Evolutionary conservation across 306 rosid genomes (phyloP), one percentile per base, ranked within the genome.

Genomic region (Quercus bicolor): DNA sequence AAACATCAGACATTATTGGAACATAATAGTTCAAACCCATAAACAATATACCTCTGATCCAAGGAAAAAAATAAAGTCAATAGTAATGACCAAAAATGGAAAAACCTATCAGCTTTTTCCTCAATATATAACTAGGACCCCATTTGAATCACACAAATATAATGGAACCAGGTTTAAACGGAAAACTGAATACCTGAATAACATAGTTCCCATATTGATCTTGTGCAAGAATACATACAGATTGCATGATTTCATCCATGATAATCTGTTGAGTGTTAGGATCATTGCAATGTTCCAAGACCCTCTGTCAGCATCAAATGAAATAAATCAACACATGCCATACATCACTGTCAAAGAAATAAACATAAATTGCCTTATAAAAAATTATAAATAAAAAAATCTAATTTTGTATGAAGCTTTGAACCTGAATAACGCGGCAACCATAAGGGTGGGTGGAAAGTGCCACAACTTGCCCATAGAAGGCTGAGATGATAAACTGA

Each of bases 121-220:
- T 66, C 19, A 21, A 18, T 31, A 34, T 12, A 33, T 9, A 66
- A 34, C 28, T 14, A 6, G 12, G 43, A 40, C 43, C 29, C 20
- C 23, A 21, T 45, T 62, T 45, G 57, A 71, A 70, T 77, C 26
- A 14, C 48, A 65, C n/a, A 61, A 40, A 70, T 70, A 74, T 65
- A 73, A 75, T 19, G 29, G 70, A 62, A 28, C 28, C 75, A 77
- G 40, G n/a, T n/a, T 31, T 53, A 26, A 78, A 51, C 23, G 31
- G 34, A 80, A 78, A 52, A 57, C 62, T 19, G 18, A 24, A 74
- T 83, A 94, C 98, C 98, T 95, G 99, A 84, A 95, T 93, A 72
- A 95, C 98, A 86, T 95, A 95, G 81, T 95, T 95, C 80, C 99
- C 99, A 78, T 91, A 95, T 81, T 95, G 99, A 86, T 95, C 99